A percentile compares a stretch with the other conserved stretches of the same genome.
Evolutionary conservation across 1,284 basidiomycete species (phyloP).

Genomic region (Moniliophthora roreri): DNA sequence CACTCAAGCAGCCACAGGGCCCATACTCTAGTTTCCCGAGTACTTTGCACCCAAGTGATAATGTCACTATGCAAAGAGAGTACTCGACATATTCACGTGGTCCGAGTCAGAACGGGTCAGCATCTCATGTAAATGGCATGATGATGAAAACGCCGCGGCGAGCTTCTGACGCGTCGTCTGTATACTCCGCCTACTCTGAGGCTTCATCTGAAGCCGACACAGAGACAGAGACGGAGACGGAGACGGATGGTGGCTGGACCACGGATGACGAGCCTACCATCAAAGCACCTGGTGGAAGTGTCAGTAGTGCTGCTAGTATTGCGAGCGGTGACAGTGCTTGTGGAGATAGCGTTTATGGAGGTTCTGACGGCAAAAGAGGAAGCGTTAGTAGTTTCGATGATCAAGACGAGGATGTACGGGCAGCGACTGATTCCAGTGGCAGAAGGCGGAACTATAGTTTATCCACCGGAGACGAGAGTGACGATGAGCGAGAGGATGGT

Average conservation of each 20-base stretch:
- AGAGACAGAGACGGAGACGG: conserved; percentile 42
- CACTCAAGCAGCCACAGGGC: not conserved
- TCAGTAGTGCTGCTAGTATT: conserved; percentile 18
- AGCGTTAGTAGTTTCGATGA: conserved; percentile 9
- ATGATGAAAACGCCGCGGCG: conserved; percentile 16
- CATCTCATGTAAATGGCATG: not conserved
- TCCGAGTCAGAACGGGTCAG: not conserved
- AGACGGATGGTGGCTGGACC: conserved; percentile 48
- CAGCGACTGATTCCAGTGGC: conserved; percentile 9
- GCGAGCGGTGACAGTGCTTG: conserved; percentile 20
- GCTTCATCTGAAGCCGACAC: conserved; percentile 43
- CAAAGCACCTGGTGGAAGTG: conserved; percentile 42
- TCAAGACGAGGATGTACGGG: conserved; percentile 17
- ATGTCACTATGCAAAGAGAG: too few species aligned
- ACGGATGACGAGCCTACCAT: conserved; percentile 81
- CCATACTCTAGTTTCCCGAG: not conserved
- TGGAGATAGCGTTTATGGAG: conserved; percentile 15
- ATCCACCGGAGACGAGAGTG: conserved; percentile 17
- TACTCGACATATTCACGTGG: not conserved
- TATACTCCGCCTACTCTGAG: conserved; percentile 14
- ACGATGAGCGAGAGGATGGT: conserved; percentile 18
- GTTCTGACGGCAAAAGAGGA: conserved; percentile 24
- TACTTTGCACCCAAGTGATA: not conserved
- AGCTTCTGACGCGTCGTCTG: conserved; percentile 21
- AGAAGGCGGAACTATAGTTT: conserved; percentile 17